Base-by-base conservation (phyloP, 129 eudicot species). In the Scalesia atractyloides region DNA sequence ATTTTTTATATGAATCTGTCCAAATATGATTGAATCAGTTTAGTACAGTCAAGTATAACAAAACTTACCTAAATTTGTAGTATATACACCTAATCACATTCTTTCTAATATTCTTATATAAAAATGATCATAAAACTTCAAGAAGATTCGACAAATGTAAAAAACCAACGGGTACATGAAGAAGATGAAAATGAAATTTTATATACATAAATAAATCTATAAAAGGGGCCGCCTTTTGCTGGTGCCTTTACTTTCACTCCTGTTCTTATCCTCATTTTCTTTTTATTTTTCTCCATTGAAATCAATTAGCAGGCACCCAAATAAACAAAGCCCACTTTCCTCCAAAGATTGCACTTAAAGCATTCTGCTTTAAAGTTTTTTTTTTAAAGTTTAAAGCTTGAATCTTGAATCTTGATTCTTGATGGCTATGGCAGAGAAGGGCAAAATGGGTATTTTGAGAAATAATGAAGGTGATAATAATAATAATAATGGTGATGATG, bases 221-320 rank as follows among this genome's bases (percentile, higher is more conserved):
- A 70, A 70, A 64, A 71, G 73, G 77, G 82, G 68, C 77, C 82
- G 73, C 82, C 72, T 64, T 71, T 71, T 71, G 66, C 73, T 57
- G 50, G 67, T 78, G 82, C 64, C 76, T 54, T 78, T 52, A 30
- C 77, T 78, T 64, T 64, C 73, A 78, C 77, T 72, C 36, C 43
- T 52, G 20, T n/a, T 41, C 68, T 78, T 78, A 64, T 78, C 77
- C 60, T 71, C 58, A 7, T 33, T 69, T 2, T 24, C 50, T 69
- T n/a, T 30, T 57, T 36, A 5, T 26, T 1, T 47, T n/a, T 51
- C 47, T 33, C 19, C 30, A 3, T 48, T 46, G 9, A 62, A 70
- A 70, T 20, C 54, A 64, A 64, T 52, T 52, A 62, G 26, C 70
- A 11, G 63, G 64, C 6, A 22, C 64, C 63, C 64, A 62, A 73